A percentile compares a stretch with the other conserved stretches of the same genome.
Evolutionary conservation across 805 yeast genomes (phyloP).

Genomic region (Metschnikowia dekortorum): DNA sequence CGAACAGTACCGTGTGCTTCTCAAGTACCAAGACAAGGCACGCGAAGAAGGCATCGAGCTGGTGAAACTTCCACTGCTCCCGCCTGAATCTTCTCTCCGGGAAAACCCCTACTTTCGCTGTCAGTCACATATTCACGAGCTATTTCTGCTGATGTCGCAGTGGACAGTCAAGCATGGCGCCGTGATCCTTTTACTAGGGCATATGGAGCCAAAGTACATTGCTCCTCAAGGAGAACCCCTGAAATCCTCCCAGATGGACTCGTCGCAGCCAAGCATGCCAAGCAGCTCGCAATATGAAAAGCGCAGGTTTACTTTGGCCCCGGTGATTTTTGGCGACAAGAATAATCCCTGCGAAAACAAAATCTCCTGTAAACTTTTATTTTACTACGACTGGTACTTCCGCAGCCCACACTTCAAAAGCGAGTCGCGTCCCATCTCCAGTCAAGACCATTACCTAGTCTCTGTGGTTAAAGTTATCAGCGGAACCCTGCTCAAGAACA

Average conservation of each 20-base stretch:
- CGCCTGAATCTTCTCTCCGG: constrained; percentile 25
- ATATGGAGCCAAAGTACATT: constrained; percentile 25
- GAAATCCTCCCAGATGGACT: background rate
- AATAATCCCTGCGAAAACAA: constrained; percentile 11
- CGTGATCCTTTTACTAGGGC: constrained; percentile 28
- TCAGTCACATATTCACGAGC: constrained; percentile 26
- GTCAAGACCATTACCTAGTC: constrained; percentile 8
- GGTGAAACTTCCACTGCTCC: constrained; percentile 24
- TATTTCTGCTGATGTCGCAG: constrained; percentile 24
- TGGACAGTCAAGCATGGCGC: constrained; percentile 21
- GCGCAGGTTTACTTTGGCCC: constrained; percentile 5
- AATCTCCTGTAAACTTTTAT: constrained; percentile 23
- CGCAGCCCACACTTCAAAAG: constrained; percentile 12
- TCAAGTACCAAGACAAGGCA: constrained; percentile 19
- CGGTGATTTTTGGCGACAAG: constrained; percentile 11
- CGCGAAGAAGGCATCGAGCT: constrained; percentile 22
- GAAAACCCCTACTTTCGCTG: constrained; percentile 30
- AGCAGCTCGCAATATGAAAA: background rate
- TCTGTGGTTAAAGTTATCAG: constrained; percentile 12
- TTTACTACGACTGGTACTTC: constrained; percentile 35
- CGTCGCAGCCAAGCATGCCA: constrained; percentile 5
- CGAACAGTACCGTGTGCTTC: constrained; percentile 19
- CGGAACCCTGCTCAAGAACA: constrained; percentile 7
- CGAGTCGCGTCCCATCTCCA: background rate
- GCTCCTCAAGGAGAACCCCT: background rate